Evolutionary conservation across 495 filamentous ascomycete genomes (phyloP), one percentile per base, ranked within the genome.

Genomic region (Amniculicola lignicola): DNA sequence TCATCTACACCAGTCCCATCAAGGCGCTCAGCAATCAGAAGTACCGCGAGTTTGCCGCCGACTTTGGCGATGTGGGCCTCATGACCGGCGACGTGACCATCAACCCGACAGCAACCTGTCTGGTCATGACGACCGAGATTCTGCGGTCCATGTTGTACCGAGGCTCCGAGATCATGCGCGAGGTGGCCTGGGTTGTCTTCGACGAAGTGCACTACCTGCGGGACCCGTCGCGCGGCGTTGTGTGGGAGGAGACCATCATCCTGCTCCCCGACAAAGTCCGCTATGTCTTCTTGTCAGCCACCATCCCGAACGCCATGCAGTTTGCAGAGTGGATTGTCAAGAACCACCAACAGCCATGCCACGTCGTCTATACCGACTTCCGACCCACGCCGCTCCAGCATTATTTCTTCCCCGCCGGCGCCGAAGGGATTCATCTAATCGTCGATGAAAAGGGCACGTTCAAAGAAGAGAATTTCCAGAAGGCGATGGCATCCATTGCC

Each of bases 91-190:
- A 98, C 79, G 94, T 94, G 52, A 98, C 93, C 23, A 98, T 97
- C 73, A 98, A 98, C 65, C 94, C 94, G 29, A 96, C 93, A 1
- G 93, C 93, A 36, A 95, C 90, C 33, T 97, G 93, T 71, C 80
- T 98, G 49, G 93, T 98, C 62, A 98, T 98, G 93, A 98, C 93
- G 2, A 98, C 93, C 6, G 93, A 98, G 79, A 98, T 98, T 88
- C 73, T 98, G 61, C 85, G 93, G 40, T 97, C 93, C 4, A 98
- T 98, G 93, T 71, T 98, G 69, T 98, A 98, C 68, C 82, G 92
- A 65, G 93, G 93, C 53, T 97, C 93, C 3, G 93, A 98, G 72
- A 96, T 98, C 57, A 97, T 97, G 93, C 88, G 93, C 57, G 93
- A 98, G 74, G 94, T 97, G 3, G 88, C 82, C 21, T 97, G 93